phyloP scores from a whole-genome alignment of 2,329 filamentous ascomycete species.

The Alternaria angustiovoidea region DNA sequence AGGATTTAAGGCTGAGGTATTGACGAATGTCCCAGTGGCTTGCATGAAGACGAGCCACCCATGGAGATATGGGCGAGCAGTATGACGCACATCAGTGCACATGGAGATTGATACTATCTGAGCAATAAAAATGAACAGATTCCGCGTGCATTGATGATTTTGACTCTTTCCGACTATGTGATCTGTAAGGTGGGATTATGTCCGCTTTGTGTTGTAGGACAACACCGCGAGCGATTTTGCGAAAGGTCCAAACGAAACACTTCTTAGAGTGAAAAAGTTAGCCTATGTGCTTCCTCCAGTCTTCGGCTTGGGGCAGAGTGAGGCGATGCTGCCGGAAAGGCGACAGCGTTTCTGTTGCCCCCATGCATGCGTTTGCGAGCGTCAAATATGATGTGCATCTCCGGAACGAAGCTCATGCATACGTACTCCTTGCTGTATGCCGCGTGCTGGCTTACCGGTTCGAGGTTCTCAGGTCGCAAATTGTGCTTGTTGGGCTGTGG shows the following conservation, averaged over 20 bases:
- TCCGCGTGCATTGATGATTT: background rate
- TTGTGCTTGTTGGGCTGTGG: background rate
- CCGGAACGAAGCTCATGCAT: background rate
- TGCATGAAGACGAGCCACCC: background rate
- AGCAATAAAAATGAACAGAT: background rate
- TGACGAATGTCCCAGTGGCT: background rate
- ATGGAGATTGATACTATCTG: background rate
- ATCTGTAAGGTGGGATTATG: background rate
- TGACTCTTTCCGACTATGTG: background rate
- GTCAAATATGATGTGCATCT: background rate
- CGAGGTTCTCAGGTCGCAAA: background rate
- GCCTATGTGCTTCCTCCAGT: background rate
- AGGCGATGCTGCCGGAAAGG: background rate
- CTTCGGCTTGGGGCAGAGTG: too few species aligned
- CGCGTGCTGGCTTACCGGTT: background rate
- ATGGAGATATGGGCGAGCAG: background rate
- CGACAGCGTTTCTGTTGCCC: background rate
- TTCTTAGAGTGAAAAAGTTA: background rate
- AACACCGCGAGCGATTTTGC: background rate
- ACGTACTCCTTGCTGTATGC: background rate
- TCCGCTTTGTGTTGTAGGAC: background rate
- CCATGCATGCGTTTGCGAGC: background rate
- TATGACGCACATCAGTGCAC: background rate
- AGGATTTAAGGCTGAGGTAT: background rate
- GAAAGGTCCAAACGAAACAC: background rate